Conservation (phyloP, 495 filamentous ascomycete species). For the Acidomyces sp. region DNA sequence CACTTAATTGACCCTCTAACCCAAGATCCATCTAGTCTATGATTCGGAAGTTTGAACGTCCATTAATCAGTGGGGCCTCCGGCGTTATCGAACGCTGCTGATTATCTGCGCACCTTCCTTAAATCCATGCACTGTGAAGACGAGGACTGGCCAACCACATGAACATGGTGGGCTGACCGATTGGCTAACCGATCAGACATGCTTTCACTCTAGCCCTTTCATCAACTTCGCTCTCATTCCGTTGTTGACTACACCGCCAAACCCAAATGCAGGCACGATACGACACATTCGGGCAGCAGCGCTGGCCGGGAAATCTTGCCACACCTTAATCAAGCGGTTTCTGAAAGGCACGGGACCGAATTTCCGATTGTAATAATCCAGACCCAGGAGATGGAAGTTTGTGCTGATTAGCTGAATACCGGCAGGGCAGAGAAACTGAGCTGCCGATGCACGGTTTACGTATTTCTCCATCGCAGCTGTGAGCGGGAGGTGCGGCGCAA, state of each 20-base stretch:
- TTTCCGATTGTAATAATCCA: constrained; percentile 76
- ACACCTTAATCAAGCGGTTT: constrained; percentile 50
- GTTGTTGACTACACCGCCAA: constrained; percentile 81
- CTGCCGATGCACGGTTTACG: constrained; percentile 45
- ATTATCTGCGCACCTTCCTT: no score
- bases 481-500: constrained; percentile 46
- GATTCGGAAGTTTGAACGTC: no score
- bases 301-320: constrained; percentile 65
- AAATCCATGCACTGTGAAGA: no score
- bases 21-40: no score
- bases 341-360: constrained; percentile 33
- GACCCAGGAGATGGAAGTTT: constrained; percentile 72
- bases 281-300: constrained; percentile 70
- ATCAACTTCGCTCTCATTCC: constrained; percentile 52
- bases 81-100: no score
- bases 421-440: constrained; percentile 73
- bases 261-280: constrained; percentile 87
- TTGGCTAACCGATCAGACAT: neutral
- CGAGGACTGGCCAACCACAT: no score
- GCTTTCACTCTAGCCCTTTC: constrained; percentile 33
- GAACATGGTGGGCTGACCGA: no score
- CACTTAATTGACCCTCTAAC: no score
- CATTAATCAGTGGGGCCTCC: no score
- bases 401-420: constrained; percentile 71
- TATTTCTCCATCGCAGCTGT: constrained; percentile 35